Evolutionary conservation across 2,329 filamentous ascomycete species (phyloP), one percentile per base, ranked within the genome.

Genomic region (Fusarium xylarioides): DNA sequence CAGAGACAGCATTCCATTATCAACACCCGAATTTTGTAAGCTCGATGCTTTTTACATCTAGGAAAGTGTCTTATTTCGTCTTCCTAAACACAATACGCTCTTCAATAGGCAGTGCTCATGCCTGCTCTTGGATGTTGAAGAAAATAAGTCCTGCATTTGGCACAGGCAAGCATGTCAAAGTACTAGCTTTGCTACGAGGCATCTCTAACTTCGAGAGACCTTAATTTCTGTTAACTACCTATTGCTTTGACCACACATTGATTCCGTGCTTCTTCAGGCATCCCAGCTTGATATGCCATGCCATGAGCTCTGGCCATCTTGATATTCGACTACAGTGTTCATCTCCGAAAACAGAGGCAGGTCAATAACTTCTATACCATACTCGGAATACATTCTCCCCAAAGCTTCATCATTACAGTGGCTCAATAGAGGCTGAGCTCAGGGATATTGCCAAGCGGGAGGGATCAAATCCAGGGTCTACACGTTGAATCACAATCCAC

Each of bases 401-500:
- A 35, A 56, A 23, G 16, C 21, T 61, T 50, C 19, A 37, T 40
- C 37, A 68, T 60, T 52, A 5, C 21, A 18, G 32, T 60, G 63
- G 65, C 65, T 68, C 32, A 67, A 52, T 28, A 26, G 38, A 52
- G 63, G 49, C 55, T 37, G 65, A 67, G 55, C 34, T 26, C 28
- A 18, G 44, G 19, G 53, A 50, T 7, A 47, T 28, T 35, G 47
- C 63, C 62, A 67, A 49, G 58, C 50, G 37, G 44, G 34, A 44
- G 47, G 34, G 53, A 55, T 54, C 57, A 68, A 64, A 68, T 71
- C 56, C 53, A 63, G 57, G 60, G 61, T 59, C 57, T 66, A 43
- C 61, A 47, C 56, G 49, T 64, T 49, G 46, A 66, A 58, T 52
- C 54, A 28, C 70, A 74, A 61, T 52, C 67, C 70, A 71, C 55